Conservation (phyloP, 1,284 basidiomycete species). For the Phylloboletellus chloephorus region DNA sequence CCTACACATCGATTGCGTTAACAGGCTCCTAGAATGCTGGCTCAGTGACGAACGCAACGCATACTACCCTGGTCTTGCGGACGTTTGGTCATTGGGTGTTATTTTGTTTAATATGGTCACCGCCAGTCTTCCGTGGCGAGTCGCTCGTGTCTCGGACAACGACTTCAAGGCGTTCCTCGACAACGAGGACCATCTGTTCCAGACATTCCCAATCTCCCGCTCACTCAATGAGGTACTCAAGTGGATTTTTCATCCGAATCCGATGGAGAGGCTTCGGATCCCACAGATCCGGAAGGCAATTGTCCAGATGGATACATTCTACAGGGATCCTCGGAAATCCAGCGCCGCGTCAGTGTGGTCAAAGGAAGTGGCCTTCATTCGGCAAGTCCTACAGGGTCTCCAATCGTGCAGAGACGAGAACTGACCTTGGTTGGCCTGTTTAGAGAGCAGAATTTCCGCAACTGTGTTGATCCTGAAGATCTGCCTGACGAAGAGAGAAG, state of each 20-base stretch:
- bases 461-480: not conserved
- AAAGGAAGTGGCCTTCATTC: conserved; percentile 6
- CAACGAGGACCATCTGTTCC: conserved; percentile 64
- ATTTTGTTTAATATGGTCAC: conserved; percentile 83
- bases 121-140: conserved; percentile 84
- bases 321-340: conserved; percentile 46
- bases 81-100: conserved; percentile 91
- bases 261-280: conserved; percentile 55
- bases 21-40: conserved; percentile 55
- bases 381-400: conserved; percentile 2
- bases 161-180: conserved; percentile 67
- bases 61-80: conserved; percentile 62
- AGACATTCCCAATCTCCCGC: conserved; percentile 66
- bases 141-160: conserved; percentile 66
- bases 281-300: conserved; percentile 57
- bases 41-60: not conserved
- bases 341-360: conserved; percentile 17
- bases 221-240: conserved; percentile 53
- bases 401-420: not conserved
- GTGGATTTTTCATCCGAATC: conserved; percentile 52
- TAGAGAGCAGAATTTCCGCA: not conserved
- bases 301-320: conserved; percentile 58
- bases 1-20: conserved; percentile 5
- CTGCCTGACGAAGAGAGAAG: not conserved
- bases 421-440: not conserved